Percentiles rank a stretch among this genome's conserved stretches.
Conservation (phyloP, 2,329 filamentous ascomycete species). For the Diatrype stigma region DNA sequence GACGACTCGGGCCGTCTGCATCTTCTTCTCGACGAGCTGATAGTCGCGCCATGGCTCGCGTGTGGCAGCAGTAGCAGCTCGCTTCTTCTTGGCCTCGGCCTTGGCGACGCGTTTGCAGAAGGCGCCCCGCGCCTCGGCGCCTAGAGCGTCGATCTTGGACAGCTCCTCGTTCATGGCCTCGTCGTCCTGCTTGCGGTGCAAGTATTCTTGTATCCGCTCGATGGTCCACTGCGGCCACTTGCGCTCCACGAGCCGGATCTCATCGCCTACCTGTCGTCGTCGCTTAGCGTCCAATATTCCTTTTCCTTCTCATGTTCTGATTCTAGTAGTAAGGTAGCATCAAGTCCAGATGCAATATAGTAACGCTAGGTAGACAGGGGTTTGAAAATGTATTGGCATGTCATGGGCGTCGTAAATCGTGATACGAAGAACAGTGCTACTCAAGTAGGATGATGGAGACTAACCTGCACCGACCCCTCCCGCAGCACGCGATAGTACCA, state of each 20-base stretch:
- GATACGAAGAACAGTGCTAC: too few species aligned
- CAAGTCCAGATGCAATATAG: too few species aligned
- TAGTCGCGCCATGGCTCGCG: conserved; percentile 40
- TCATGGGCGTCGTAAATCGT: too few species aligned
- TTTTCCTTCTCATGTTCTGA: too few species aligned
- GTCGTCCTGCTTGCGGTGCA: conserved; percentile 52
- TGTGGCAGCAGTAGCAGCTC: conserved; percentile 9
- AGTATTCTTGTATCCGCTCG: conserved; percentile 57
- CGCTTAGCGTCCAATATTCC: neutral
- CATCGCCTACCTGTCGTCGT: conserved; percentile 42
- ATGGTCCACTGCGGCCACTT: conserved; percentile 58
- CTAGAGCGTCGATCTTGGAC: conserved; percentile 45
- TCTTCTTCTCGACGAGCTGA: conserved; percentile 44
- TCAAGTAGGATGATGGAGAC: too few species aligned
- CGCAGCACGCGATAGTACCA: conserved; percentile 63
- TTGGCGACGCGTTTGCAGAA: conserved; percentile 51
- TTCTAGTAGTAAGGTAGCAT: too few species aligned
- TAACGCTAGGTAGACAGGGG: too few species aligned
- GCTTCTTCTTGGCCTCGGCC: conserved; percentile 29
- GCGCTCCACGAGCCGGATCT: conserved; percentile 51
- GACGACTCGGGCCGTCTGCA: conserved; percentile 46
- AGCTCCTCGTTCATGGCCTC: conserved; percentile 49
- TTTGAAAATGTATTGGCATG: too few species aligned
- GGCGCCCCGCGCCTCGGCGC: conserved; percentile 41
- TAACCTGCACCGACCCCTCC: conserved; percentile 45